phyloP scores from a whole-genome alignment of 202 grass and related monocot species.

The Zoysia matrella region DNA sequence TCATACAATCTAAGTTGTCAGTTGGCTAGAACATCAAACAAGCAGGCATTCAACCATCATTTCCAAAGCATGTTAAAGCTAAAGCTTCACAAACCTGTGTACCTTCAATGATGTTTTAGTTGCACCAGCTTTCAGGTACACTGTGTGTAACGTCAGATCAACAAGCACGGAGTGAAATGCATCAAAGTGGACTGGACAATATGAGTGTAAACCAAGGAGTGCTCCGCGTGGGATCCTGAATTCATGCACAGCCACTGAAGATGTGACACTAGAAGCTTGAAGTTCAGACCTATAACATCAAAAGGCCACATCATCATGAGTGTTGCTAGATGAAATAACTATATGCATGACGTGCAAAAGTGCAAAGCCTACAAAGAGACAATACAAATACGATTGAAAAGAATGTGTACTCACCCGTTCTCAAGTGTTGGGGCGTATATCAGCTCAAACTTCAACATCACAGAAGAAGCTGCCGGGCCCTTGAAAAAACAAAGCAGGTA shows the following conservation, averaged over 20 bases:
- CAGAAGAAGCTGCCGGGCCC: slow-evolving; percentile 67
- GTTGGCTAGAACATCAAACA: slow-evolving; percentile 32
- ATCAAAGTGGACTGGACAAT: slow-evolving; percentile 98
- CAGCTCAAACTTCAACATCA: slow-evolving; percentile 97
- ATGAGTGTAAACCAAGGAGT: slow-evolving; percentile 88
- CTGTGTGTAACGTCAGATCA: slow-evolving; percentile 89
- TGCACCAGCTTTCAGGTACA: slow-evolving; percentile 90
- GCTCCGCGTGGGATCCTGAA: slow-evolving; percentile 87
- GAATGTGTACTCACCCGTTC: slow-evolving; percentile 61
- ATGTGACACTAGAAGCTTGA: slow-evolving; percentile 66
- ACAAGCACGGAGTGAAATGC: slow-evolving; percentile 87
- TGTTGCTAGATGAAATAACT: slow-evolving; percentile 20
- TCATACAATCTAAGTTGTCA: slow-evolving; percentile 17
- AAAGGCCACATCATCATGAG: slow-evolving; percentile 36
- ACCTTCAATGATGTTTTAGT: slow-evolving; percentile 79
- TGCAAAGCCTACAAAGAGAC: slow-evolving; percentile 18
- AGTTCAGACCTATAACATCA: slow-evolving; percentile 69
- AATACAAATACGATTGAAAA: slow-evolving; percentile 18
- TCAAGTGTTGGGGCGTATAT: slow-evolving; percentile 84
- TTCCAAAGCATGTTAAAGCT: slow-evolving; percentile 55
- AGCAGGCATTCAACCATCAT: slow-evolving; percentile 22
- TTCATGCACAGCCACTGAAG: slow-evolving; percentile 84
- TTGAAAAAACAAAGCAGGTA: slow-evolving; percentile 55
- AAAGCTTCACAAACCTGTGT: slow-evolving; percentile 92
- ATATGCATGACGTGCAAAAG: slow-evolving; percentile 30